Percentiles rank a stretch among this genome's conserved stretches.
Evolutionary conservation across 2,329 filamentous ascomycete genomes (phyloP).

Genomic region (Botrytis paeoniae): DNA sequence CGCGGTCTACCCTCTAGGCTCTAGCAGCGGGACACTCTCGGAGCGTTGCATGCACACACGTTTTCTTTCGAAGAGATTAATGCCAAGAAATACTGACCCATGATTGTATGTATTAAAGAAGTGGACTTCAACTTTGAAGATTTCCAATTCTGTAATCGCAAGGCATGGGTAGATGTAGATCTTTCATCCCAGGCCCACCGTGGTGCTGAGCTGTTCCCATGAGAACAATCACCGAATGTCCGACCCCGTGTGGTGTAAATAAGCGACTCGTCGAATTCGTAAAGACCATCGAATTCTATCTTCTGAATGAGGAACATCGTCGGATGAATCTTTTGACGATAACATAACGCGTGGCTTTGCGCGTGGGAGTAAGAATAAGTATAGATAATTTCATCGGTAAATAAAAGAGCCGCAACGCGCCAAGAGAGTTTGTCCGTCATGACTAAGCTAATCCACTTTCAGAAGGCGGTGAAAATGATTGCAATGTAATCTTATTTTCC

Average conservation of each 20-base stretch:
- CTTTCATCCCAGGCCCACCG: background rate
- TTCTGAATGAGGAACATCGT: background rate
- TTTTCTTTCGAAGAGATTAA: background rate
- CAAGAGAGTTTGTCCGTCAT: background rate
- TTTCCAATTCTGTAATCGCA: background rate
- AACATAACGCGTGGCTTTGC: background rate
- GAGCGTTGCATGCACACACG: background rate
- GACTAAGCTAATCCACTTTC: background rate
- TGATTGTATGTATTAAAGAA: background rate
- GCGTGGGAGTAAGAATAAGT: background rate
- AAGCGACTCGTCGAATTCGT: background rate
- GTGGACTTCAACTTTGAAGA: background rate
- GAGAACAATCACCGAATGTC: background rate
- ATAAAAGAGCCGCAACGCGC: background rate
- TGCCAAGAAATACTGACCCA: background rate
- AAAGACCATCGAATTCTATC: background rate
- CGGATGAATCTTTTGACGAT: background rate
- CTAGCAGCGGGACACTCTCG: background rate
- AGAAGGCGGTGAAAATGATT: background rate
- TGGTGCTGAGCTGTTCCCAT: background rate
- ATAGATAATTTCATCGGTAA: background rate
- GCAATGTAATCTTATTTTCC: background rate
- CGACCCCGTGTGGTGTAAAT: background rate
- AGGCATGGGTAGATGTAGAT: conserved; percentile 6
- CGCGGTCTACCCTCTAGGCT: background rate